Conservation (phyloP, 495 filamentous ascomycete genomes). For the Cryomyces minteri region DNA sequence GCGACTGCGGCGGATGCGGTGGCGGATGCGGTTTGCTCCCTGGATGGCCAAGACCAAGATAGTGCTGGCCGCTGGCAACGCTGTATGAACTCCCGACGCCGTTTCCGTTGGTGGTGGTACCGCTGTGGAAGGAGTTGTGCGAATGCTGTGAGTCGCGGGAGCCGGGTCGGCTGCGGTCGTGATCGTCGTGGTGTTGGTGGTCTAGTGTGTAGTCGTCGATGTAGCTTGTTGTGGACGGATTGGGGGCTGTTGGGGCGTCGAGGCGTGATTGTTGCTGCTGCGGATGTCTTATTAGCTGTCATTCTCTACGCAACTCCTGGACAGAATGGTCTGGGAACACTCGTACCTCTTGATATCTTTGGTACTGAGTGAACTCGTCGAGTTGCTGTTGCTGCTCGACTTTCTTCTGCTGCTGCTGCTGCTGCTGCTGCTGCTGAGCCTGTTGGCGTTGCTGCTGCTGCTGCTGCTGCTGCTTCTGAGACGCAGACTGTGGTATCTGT, state of each 20-base stretch:
- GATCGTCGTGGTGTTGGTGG: slow-evolving; percentile 3
- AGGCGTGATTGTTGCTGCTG: neutral
- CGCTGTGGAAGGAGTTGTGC: neutral
- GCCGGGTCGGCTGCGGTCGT: slow-evolving; percentile 1
- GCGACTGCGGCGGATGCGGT: neutral
- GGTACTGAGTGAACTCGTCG: slow-evolving; percentile 42
- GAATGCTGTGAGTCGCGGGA: neutral
- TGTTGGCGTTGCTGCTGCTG: slow-evolving; percentile 43
- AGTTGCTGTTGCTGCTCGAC: slow-evolving; percentile 31
- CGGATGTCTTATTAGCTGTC: neutral
- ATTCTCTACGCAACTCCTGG: slow-evolving; percentile 5
- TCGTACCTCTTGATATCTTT: slow-evolving; percentile 46
- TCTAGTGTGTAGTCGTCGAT: neutral
- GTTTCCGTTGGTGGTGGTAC: slow-evolving; percentile 1
- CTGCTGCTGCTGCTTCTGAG: slow-evolving; percentile 40
- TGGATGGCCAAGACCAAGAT: slow-evolving; percentile 13
- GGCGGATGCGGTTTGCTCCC: slow-evolving; percentile 4
- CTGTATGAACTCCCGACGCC: slow-evolving; percentile 12
- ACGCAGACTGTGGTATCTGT: slow-evolving; percentile 42
- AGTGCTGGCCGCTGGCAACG: slow-evolving; percentile 16
- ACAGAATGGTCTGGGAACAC: slow-evolving; percentile 4
- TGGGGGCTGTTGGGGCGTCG: neutral
- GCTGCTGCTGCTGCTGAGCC: slow-evolving; percentile 1
- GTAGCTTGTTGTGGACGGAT: neutral
- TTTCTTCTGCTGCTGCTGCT: neutral